Evolutionary conservation across 495 filamentous ascomycete species (phyloP), one percentile per base, ranked within the genome.

Genomic region (Jackrogersella multiformis): DNA sequence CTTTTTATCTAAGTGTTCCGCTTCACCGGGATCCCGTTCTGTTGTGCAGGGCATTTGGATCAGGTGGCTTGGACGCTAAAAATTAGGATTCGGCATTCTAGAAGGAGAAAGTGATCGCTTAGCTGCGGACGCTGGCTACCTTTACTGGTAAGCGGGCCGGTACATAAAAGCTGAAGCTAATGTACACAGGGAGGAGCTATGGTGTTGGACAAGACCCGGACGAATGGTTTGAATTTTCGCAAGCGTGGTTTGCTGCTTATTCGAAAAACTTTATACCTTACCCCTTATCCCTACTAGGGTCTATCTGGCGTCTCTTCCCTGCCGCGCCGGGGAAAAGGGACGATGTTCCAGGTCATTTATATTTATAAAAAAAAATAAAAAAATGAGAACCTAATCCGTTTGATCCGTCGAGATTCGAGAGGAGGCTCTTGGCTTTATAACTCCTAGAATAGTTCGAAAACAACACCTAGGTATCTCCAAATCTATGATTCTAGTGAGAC

Each of bases 311-410:
- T 34, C 5, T 49, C 36, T 46, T 59, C 59, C 66, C 49, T 61
- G 66, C 49, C 56, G 61, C 44, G 51, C 66, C 66, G 66, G 66
- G 59, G 61, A 57, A 69, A 69, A 69, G 66, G 66, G 66, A 64
- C 66, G 60, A 64, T 46, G 15, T 64, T 64, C 66, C 60, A 64
- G 32, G 44, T 62, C 48, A 23, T 53, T 39, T 61, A 61, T 64
- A 56, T 64, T 41, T 41, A 42, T 69, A 15, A 69, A 49, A 56
- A n/a, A n/a, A n/a, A n/a, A n/a, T n/a, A n/a, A n/a, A n/a, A n/a
- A n/a, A n/a, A n/a, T n/a, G n/a, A n/a, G n/a, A n/a, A n/a, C n/a
- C n/a, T 64, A 69, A 64, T 64, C 42, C 28, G 44, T 63, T 59
- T 21, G 48, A 46, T 46, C 42, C 42, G 21, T 26, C 42, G 42